These are phyloP conservation scores for Geum urbanum DNA, from an alignment of 306 rosid genomes.

Conservation along the genomic window DNA sequence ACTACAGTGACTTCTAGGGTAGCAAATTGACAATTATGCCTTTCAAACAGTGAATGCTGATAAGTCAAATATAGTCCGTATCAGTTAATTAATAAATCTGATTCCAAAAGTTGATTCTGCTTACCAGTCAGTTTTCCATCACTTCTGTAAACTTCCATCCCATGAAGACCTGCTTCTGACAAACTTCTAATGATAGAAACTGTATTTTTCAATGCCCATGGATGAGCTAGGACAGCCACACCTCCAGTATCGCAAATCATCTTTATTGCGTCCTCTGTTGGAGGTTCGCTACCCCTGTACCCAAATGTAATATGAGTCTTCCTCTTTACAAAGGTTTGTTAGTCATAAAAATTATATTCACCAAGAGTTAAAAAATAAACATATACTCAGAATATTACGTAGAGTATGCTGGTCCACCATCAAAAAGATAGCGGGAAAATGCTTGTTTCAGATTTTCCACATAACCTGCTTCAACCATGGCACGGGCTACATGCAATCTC, in stretches of 20 bases:
- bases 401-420: conserved; percentile 95
- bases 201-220: conserved; percentile 89
- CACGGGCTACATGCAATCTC: conserved; percentile 90
- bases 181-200: conserved; percentile 59
- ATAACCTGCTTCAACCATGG: conserved; percentile 90
- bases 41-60: too few species aligned
- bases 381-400: conserved; percentile 54
- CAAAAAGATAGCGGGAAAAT: conserved; percentile 76
- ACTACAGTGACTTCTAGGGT: too few species aligned
- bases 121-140: conserved; percentile 89
- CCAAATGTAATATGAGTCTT: conserved; percentile 1
- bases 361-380: too few species aligned
- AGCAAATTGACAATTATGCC: too few species aligned
- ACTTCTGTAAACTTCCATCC: conserved; percentile 86
- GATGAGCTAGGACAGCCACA: conserved; percentile 92
- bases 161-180: conserved; percentile 94
- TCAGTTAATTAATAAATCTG: not conserved
- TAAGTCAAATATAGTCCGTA: too few species aligned
- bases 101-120: not conserved
- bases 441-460: conserved; percentile 92
- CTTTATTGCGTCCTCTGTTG: conserved; percentile 66
- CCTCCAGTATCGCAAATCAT: conserved; percentile 87
- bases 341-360: not conserved
- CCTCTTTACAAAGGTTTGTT: not conserved
- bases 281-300: conserved; percentile 93